Conservation (phyloP, 176 grass and related monocot species). For the Calamus simplicifolius region DNA sequence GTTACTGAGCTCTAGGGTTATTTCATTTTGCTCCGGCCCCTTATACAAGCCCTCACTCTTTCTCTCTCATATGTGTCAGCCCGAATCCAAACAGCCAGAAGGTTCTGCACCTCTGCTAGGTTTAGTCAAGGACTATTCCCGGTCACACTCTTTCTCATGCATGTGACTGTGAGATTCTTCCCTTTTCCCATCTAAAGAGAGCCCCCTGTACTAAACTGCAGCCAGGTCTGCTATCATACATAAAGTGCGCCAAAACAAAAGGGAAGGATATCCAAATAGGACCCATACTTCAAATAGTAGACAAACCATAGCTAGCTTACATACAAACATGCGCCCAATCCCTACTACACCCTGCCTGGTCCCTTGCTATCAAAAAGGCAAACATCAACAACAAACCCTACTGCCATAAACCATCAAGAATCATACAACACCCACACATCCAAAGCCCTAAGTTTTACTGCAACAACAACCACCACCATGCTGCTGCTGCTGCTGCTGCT, state of each 20-base stretch:
- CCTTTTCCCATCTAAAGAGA: neutral
- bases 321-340: too few species aligned
- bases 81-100: neutral
- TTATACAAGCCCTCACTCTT: too few species aligned
- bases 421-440: conserved; percentile 8
- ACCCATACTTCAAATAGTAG: too few species aligned
- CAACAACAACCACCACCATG: neutral
- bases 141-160: neutral
- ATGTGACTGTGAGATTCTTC: conserved; percentile 13
- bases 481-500: neutral
- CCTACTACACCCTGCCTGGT: too few species aligned
- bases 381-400: conserved; percentile 37
- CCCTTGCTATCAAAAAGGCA: conserved; percentile 29
- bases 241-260: neutral
- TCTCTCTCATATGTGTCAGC: too few species aligned
- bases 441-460: too few species aligned
- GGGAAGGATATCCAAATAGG: neutral
- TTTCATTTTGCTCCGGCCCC: too few species aligned
- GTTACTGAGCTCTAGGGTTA: too few species aligned
- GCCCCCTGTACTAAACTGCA: neutral
- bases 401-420: conserved; percentile 1
- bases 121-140: too few species aligned
- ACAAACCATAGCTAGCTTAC: too few species aligned
- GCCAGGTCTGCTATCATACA: neutral
- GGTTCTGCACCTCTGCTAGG: neutral